A percentile compares a stretch with the other conserved stretches of the same genome.
phyloP scores from a whole-genome alignment of 805 yeast species.

The Candida pini region DNA sequence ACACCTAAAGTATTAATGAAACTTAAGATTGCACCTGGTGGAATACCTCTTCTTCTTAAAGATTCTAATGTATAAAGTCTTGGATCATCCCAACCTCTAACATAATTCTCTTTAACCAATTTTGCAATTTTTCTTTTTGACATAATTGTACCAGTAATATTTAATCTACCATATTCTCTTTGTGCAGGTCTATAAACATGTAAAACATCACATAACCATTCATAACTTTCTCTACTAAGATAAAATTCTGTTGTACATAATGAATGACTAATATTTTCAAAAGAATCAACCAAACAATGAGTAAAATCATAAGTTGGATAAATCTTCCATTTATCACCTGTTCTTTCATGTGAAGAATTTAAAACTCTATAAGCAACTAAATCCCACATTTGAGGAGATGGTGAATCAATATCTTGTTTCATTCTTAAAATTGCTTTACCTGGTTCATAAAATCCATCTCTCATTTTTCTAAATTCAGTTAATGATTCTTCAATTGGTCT shows the following conservation, averaged over 20 bases:
- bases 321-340: constrained; percentile 96
- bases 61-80: constrained; percentile 92
- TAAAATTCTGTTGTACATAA: constrained; percentile 95
- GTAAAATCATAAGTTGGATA: constrained; percentile 99
- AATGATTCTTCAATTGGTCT: constrained; percentile 71
- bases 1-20: constrained; percentile 96
- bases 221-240: constrained; percentile 89
- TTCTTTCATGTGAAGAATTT: constrained; percentile 89
- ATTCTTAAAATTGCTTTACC: constrained; percentile 95
- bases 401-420: constrained; percentile 88
- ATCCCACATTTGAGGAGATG: constrained; percentile 99
- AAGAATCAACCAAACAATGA: constrained; percentile 96
- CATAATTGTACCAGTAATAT: constrained; percentile 88
- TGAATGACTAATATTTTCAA: constrained; percentile 94
- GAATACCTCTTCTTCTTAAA: constrained; percentile 94
- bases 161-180: constrained; percentile 96
- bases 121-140: constrained; percentile 95
- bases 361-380: constrained; percentile 93
- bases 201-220: constrained; percentile 95
- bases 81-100: constrained; percentile 98
- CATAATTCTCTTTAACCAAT: constrained; percentile 73
- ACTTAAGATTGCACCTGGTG: constrained; percentile 94
- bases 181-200: constrained; percentile 98
- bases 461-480: constrained; percentile 81
- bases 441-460: constrained; percentile 78